Percentiles rank a stretch among this genome's conserved stretches.
These are phyloP conservation scores for Mortierella sp. DNA, from an alignment of 371 early-diverging fungal species.

Conservation along the genomic window DNA sequence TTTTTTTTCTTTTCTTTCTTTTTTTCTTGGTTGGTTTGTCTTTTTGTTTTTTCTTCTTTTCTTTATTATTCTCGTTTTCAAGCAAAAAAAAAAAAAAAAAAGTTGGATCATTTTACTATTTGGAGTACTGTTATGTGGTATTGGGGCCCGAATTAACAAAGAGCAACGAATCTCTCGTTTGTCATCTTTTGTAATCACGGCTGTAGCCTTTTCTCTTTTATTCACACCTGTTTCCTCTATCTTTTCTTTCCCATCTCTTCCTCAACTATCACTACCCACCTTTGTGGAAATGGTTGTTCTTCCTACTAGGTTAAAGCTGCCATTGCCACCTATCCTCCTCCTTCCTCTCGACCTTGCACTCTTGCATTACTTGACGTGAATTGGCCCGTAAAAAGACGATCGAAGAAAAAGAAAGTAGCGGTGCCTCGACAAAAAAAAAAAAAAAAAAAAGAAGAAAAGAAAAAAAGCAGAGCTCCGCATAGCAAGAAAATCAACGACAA, in stretches of 20 bases:
- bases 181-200: conserved; percentile 6
- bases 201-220: conserved; percentile 7
- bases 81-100: background rate
- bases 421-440: background rate
- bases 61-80: background rate
- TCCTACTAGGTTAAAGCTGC: conserved; percentile 12
- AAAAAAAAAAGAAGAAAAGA: background rate
- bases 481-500: background rate
- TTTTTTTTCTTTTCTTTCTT: background rate
- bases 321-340: conserved; percentile 8
- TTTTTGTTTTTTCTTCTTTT: background rate
- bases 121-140: background rate
- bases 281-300: conserved; percentile 4
- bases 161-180: background rate
- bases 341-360: conserved; percentile 7
- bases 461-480: background rate
- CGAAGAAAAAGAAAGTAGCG: background rate
- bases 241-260: background rate
- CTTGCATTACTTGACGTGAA: conserved; percentile 11
- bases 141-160: conserved; percentile 4
- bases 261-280: conserved; percentile 4
- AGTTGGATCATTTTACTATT: background rate
- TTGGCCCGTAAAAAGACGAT: background rate
- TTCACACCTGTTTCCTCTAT: conserved; percentile 14
- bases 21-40: background rate